A percentile compares a stretch with the other conserved stretches of the same genome.
Evolutionary conservation across 2,329 filamentous ascomycete species (phyloP).

Genomic region (Pestalotiopsis sp.): DNA sequence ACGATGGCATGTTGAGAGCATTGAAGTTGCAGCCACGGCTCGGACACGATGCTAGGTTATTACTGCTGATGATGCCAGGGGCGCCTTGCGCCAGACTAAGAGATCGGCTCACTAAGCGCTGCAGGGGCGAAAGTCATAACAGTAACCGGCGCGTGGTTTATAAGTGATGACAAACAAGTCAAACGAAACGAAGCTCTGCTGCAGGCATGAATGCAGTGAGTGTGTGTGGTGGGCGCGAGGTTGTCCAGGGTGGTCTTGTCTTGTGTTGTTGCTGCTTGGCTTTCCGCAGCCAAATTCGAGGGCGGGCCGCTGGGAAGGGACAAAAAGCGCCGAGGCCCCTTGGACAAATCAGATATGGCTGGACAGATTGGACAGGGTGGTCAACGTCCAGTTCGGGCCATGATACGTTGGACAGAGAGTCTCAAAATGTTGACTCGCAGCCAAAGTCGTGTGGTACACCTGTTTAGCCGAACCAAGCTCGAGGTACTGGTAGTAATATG

Average conservation of each 20-base stretch:
- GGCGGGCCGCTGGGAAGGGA: not conserved
- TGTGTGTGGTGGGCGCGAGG: not conserved
- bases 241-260: not conserved
- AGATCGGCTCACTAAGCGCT: not conserved
- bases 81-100: not conserved
- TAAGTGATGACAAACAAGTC: slow-evolving; percentile 5
- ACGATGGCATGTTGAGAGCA: too few relatives aligned
- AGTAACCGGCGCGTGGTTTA: not conserved
- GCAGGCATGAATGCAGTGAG: not conserved
- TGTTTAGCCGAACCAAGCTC: not conserved
- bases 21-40: not conserved
- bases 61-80: not conserved
- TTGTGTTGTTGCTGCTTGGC: not conserved
- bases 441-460: not conserved
- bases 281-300: slow-evolving; percentile 4
- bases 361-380: not conserved
- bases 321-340: slow-evolving; percentile 5
- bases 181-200: not conserved
- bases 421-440: not conserved
- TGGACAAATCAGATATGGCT: slow-evolving; percentile 3
- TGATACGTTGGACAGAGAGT: not conserved
- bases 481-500: not conserved
- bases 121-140: not conserved
- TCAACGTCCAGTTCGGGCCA: not conserved
- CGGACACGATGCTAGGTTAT: not conserved